A percentile compares a stretch with the other conserved stretches of the same genome.
Conservation (phyloP, 1,284 basidiomycete genomes). For the Cerrena zonata region DNA sequence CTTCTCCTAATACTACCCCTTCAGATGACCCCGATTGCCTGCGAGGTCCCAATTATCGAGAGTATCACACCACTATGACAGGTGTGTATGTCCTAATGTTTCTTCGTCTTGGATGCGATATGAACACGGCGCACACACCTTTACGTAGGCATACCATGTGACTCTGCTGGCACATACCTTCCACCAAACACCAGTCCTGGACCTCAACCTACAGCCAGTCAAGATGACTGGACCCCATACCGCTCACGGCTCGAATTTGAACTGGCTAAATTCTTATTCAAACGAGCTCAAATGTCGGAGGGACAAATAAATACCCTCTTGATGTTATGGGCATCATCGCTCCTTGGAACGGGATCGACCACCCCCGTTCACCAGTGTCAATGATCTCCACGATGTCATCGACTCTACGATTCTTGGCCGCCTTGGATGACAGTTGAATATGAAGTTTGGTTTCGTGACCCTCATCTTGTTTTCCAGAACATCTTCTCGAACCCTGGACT, state of each 20-base stretch:
- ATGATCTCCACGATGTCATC: conserved; percentile 16
- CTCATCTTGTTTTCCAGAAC: conserved; percentile 14
- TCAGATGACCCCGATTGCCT: too few relatives aligned
- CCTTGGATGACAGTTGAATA: conserved; percentile 18
- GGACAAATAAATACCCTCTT: conserved; percentile 22
- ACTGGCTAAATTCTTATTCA: conserved; percentile 8
- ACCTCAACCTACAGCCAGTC: too few relatives aligned
- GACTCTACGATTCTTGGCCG: conserved; percentile 17
- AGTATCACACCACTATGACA: too few relatives aligned
- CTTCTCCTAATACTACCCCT: too few relatives aligned
- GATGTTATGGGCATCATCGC: conserved; percentile 21
- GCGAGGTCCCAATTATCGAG: too few relatives aligned
- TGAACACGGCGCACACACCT: too few relatives aligned
- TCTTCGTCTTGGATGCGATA: too few relatives aligned
- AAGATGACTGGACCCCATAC: conserved; percentile 12
- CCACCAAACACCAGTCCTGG: too few relatives aligned
- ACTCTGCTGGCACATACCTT: too few relatives aligned
- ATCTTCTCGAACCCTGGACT: conserved; percentile 23
- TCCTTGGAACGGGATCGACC: conserved; percentile 4
- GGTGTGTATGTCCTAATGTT: too few relatives aligned
- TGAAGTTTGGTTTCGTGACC: conserved; percentile 19
- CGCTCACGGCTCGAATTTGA: conserved; percentile 5
- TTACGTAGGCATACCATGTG: too few relatives aligned
- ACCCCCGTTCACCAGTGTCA: conserved; percentile 16
- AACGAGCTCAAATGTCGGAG: conserved; percentile 11